Percentiles rank a stretch among this genome's conserved stretches.
These are phyloP conservation scores for Lenzites betulinus DNA, from an alignment of 768 basidiomycete species.

Conservation along the genomic window DNA sequence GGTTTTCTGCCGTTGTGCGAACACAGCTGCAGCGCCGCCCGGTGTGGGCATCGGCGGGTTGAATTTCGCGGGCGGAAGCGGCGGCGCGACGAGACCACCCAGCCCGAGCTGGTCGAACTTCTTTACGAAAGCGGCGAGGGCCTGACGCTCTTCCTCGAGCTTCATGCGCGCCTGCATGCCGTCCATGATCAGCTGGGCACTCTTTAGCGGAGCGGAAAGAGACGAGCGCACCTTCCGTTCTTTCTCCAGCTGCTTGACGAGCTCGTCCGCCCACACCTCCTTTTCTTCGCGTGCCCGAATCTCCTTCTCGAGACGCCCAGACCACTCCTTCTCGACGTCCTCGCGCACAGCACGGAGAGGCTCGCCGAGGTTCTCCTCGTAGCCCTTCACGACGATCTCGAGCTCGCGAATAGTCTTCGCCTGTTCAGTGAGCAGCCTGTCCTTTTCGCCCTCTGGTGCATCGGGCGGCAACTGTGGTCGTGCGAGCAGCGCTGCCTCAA, in stretches of 20 bases:
- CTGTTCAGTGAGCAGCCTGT: conserved; percentile 72
- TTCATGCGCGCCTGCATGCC: conserved; percentile 51
- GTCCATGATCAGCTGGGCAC: neutral
- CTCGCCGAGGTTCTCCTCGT: conserved; percentile 74
- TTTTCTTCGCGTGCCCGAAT: conserved; percentile 62
- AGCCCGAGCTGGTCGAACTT: conserved; percentile 79
- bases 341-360: conserved; percentile 65
- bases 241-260: conserved; percentile 75
- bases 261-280: conserved; percentile 71
- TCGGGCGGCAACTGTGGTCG: conserved; percentile 67
- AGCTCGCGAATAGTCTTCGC: conserved; percentile 76
- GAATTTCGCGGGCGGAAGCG: conserved; percentile 41
- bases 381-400: conserved; percentile 68
- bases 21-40: conserved; percentile 53
- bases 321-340: conserved; percentile 77
- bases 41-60: conserved; percentile 51
- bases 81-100: conserved; percentile 34
- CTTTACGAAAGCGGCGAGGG: conserved; percentile 76
- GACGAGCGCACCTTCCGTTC: conserved; percentile 61
- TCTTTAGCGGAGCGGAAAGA: neutral
- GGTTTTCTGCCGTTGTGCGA: conserved; percentile 47
- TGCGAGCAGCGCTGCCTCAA: conserved; percentile 75
- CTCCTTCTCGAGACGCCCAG: conserved; percentile 59
- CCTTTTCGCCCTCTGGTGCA: conserved; percentile 73
- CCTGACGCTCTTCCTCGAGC: conserved; percentile 77